Evolutionary conservation across 345 rosid species (phyloP).

Genomic region (Populus ilicifolia): DNA sequence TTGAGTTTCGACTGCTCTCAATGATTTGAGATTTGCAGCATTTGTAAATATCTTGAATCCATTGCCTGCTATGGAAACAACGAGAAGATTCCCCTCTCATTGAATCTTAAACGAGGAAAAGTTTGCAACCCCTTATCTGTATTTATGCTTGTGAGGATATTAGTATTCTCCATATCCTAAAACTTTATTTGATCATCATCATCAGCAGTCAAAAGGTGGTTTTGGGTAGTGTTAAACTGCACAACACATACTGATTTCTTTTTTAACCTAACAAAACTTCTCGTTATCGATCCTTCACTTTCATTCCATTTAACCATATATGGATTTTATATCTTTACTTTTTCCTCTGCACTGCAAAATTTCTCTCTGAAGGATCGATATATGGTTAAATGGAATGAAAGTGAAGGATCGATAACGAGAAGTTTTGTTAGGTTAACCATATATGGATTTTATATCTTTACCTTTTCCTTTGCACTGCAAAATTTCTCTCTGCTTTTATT

Average conservation of each 20-base stretch:
- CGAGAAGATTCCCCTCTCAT: constrained; percentile 84
- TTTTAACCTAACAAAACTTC: constrained; percentile 65
- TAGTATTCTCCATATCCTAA: constrained; percentile 80
- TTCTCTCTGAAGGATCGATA: no score
- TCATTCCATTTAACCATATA: constrained; percentile 90
- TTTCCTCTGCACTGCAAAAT: constrained; percentile 32
- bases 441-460: constrained; percentile 84
- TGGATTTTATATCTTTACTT: constrained; percentile 81
- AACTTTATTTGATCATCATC: constrained; percentile 83
- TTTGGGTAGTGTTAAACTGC: constrained; percentile 80
- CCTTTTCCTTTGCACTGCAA: constrained; percentile 43
- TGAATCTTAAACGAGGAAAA: constrained; percentile 74
- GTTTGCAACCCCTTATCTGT: constrained; percentile 80
- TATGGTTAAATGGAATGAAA: no score
- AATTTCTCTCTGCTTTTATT: no score
- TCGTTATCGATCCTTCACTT: constrained; percentile 84
- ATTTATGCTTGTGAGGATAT: constrained; percentile 51
- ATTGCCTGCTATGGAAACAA: constrained; percentile 74
- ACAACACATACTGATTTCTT: constrained; percentile 63
- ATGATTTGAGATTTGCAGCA: constrained; percentile 52
- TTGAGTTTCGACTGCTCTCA: constrained; percentile 54
- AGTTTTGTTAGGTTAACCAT: no score
- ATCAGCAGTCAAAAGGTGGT: constrained; percentile 84
- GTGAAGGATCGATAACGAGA: no score
- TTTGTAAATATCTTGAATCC: constrained; percentile 91